Conservation (phyloP, 441 rosid species). For the Heliophila coronopifolia region DNA sequence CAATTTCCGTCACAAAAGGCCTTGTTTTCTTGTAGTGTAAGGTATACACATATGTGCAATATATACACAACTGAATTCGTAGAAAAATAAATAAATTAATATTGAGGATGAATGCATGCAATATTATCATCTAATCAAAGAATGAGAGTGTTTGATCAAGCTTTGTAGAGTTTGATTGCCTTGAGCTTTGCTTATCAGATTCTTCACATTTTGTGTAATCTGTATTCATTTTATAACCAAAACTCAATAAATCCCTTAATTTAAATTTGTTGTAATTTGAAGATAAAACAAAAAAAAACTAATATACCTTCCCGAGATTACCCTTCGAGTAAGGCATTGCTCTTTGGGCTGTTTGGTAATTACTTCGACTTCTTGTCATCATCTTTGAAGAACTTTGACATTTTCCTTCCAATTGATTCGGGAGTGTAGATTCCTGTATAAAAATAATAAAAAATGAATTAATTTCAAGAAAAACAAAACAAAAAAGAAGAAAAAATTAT, state of each 20-base stretch:
- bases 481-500: not conserved
- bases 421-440: constrained; percentile 75
- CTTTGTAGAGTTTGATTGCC: constrained; percentile 51
- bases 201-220: constrained; percentile 64
- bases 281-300: not conserved
- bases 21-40: no score
- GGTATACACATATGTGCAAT: not conserved
- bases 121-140: constrained; percentile 57
- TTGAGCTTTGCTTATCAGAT: constrained; percentile 52
- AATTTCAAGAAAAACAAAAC: not conserved
- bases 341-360: constrained; percentile 42
- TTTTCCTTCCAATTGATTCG: constrained; percentile 44
- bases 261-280: not conserved
- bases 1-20: no score
- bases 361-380: constrained; percentile 68
- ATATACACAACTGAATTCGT: not conserved
- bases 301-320: constrained; percentile 52
- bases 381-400: constrained; percentile 42
- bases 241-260: not conserved
- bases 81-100: not conserved
- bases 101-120: not conserved
- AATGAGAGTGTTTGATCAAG: constrained; percentile 64
- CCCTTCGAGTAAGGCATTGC: constrained; percentile 58
- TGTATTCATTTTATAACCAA: constrained; percentile 18
- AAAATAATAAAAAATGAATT: not conserved